Percentiles rank a stretch among this genome's conserved stretches.
These are phyloP conservation scores for Phytophthora pseudosyringae DNA, from an alignment of 352 stramenopile species.

Conservation along the genomic window DNA sequence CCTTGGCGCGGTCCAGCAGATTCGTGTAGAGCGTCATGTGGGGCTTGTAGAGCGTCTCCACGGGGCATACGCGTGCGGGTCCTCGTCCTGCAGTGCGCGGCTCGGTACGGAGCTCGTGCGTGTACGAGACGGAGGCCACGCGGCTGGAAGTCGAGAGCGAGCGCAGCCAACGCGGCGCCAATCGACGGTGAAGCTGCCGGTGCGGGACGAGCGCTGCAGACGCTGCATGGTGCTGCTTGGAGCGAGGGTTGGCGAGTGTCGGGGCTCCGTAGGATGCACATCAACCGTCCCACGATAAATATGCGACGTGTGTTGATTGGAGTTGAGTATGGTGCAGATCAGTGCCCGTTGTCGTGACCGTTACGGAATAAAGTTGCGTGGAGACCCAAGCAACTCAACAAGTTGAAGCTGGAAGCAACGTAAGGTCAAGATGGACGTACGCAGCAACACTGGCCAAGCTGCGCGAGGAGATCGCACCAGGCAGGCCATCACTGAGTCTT, in stretches of 20 bases:
- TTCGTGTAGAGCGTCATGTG: slow-evolving; percentile 69
- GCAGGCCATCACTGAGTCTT: slow-evolving; percentile 1
- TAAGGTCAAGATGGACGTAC: background rate
- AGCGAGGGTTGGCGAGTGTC: background rate
- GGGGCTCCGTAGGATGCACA: slow-evolving; percentile 2
- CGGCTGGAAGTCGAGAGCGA: slow-evolving; percentile 7
- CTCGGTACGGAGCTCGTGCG: slow-evolving; percentile 9
- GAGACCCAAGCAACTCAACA: slow-evolving; percentile 16
- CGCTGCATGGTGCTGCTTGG: slow-evolving; percentile 8
- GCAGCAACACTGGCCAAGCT: too few relatives aligned
- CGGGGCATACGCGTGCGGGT: slow-evolving; percentile 27
- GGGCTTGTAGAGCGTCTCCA: slow-evolving; percentile 37
- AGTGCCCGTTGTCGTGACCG: slow-evolving; percentile 8
- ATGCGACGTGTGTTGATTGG: slow-evolving; percentile 15
- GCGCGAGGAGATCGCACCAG: too few relatives aligned
- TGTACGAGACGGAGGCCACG: slow-evolving; percentile 1
- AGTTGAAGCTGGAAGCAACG: slow-evolving; percentile 18
- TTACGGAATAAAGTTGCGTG: slow-evolving; percentile 5
- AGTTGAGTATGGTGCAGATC: background rate
- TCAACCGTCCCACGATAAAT: slow-evolving; percentile 3
- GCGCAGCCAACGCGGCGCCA: slow-evolving; percentile 11
- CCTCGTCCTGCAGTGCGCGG: slow-evolving; percentile 22
- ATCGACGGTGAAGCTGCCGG: background rate
- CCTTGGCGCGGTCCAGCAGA: slow-evolving; percentile 47
- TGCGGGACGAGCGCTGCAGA: slow-evolving; percentile 10